Evolutionary conservation across 345 rosid species (phyloP).

Genomic region (Pugionium cornutum): DNA sequence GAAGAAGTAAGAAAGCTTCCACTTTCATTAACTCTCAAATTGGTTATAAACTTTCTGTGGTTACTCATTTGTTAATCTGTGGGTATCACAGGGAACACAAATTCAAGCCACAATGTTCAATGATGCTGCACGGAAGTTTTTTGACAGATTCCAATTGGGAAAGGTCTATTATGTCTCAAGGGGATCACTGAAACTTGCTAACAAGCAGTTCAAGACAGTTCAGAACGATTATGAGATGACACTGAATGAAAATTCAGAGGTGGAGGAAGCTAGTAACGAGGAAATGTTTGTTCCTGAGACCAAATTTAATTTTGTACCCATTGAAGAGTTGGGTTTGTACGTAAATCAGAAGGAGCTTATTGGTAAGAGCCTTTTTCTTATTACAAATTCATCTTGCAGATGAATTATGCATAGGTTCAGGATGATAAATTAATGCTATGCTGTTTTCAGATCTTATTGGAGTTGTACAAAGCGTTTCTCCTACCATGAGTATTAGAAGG

Average conservation of each 20-base stretch:
- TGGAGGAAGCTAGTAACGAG: conserved; percentile 76
- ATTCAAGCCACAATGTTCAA: conserved; percentile 97
- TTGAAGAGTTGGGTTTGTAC: conserved; percentile 76
- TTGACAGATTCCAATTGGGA: conserved; percentile 71
- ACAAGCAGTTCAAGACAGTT: conserved; percentile 86
- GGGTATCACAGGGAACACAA: conserved; percentile 71
- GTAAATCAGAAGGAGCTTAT: conserved; percentile 71
- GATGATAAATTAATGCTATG: neutral
- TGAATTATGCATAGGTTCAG: neutral
- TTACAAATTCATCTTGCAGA: neutral
- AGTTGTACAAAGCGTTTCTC: conserved; percentile 83
- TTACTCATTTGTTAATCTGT: neutral
- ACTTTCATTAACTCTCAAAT: neutral
- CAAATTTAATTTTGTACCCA: conserved; percentile 72
- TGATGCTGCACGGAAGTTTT: conserved; percentile 84
- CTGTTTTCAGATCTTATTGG: conserved; percentile 67
- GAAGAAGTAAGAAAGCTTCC: conserved; percentile 65
- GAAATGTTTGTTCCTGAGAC: conserved; percentile 74
- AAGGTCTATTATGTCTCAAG: conserved; percentile 84
- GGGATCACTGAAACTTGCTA: conserved; percentile 79
- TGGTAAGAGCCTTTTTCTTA: conserved; percentile 49
- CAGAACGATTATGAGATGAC: conserved; percentile 96
- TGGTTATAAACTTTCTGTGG: neutral
- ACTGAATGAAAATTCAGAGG: conserved; percentile 79
- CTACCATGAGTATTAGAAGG: conserved; percentile 74